Evolutionary conservation across 768 basidiomycete species (phyloP).

Genomic region (Boletus huronensis): DNA sequence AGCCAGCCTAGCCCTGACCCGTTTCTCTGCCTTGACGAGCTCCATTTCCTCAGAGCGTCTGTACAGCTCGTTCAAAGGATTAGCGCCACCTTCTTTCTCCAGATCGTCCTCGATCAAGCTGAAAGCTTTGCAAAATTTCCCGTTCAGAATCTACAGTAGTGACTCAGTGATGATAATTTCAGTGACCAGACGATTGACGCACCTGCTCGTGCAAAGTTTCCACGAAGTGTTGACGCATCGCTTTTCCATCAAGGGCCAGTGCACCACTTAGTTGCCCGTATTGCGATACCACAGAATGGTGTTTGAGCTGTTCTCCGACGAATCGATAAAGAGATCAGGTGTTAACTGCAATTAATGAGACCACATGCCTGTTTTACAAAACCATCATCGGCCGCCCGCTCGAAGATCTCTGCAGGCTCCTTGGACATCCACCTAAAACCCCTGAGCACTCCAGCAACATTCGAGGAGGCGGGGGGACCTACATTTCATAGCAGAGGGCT

Average conservation of each 20-base stretch:
- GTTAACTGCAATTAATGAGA: background rate
- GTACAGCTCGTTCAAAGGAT: constrained; percentile 56
- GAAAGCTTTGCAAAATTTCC: constrained; percentile 55
- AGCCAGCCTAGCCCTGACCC: constrained; percentile 50
- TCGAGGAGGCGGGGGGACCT: background rate
- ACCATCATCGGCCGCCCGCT: constrained; percentile 63
- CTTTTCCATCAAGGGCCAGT: constrained; percentile 50
- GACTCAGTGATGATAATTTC: background rate
- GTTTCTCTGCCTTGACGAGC: constrained; percentile 55
- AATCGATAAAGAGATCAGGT: background rate
- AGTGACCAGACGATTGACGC: constrained; percentile 1
- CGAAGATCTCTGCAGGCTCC: constrained; percentile 67
- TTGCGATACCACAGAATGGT: constrained; percentile 60
- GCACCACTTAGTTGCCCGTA: constrained; percentile 60
- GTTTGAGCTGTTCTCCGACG: constrained; percentile 43
- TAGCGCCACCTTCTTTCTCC: constrained; percentile 51
- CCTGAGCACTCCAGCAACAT: background rate
- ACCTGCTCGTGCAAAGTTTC: constrained; percentile 58
- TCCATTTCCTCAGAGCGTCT: constrained; percentile 48
- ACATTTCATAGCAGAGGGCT: constrained; percentile 66
- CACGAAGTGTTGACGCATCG: constrained; percentile 49
- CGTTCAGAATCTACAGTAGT: constrained; percentile 47
- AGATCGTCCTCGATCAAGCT: constrained; percentile 52
- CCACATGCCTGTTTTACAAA: constrained; percentile 50
- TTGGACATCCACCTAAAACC: constrained; percentile 64